A percentile compares a stretch with the other conserved stretches of the same genome.
Evolutionary conservation across 2,329 filamentous ascomycete genomes (phyloP).

Genomic region (Fusarium redolens): DNA sequence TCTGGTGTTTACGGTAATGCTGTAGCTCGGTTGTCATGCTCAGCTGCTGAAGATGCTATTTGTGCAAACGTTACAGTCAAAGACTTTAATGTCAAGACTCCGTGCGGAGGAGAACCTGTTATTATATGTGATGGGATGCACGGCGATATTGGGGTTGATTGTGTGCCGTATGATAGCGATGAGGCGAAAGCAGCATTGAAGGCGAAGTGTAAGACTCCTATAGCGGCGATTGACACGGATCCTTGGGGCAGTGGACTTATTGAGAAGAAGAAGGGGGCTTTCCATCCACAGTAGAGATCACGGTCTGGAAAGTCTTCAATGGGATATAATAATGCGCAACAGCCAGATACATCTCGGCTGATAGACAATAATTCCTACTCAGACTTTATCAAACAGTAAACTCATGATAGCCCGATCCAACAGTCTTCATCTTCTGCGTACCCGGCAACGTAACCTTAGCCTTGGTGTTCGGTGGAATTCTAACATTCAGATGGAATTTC

Average conservation of each 20-base stretch:
- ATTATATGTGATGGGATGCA: constrained; percentile 33
- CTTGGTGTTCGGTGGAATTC: constrained; percentile 35
- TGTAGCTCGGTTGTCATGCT: constrained; percentile 67
- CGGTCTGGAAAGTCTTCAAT: background rate
- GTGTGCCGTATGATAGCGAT: constrained; percentile 28
- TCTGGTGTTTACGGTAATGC: constrained; percentile 66
- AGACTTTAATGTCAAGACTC: constrained; percentile 59
- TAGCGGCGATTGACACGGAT: constrained; percentile 4
- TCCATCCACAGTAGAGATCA: background rate
- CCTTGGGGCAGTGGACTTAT: constrained; percentile 8
- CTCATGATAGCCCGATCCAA: constrained; percentile 24
- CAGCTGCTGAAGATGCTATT: constrained; percentile 62
- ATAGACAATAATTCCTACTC: background rate
- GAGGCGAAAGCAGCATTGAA: constrained; percentile 3
- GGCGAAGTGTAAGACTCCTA: constrained; percentile 21
- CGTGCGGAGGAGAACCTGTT: constrained; percentile 11
- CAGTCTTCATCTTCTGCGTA: background rate
- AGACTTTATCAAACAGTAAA: background rate
- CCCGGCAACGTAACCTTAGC: constrained; percentile 24
- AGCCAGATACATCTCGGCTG: background rate
- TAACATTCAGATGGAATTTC: constrained; percentile 34
- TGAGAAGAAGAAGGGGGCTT: constrained; percentile 1
- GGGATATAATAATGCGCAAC: accelerated
- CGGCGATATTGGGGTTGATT: constrained; percentile 21
- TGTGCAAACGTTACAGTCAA: constrained; percentile 67